Conservation (phyloP, 2,329 filamentous ascomycete species). For the Monilinia vaccinii-corymbosi region DNA sequence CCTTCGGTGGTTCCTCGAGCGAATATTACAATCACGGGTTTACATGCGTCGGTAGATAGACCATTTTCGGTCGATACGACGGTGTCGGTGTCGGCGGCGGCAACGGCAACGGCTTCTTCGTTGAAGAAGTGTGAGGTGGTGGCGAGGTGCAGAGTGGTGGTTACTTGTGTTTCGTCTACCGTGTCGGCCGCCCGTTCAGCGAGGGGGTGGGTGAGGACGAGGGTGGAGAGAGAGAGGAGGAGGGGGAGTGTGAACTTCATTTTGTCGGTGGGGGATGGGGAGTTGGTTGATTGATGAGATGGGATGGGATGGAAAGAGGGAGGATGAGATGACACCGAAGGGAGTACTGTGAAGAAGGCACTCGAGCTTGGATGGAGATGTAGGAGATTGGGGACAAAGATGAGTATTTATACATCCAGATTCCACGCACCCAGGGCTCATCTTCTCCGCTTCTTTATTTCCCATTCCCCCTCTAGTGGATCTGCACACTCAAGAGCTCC, state of each 20-base stretch:
- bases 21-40: constrained; percentile 32
- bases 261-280: not conserved
- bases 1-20: constrained; percentile 39
- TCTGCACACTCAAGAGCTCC: too few relatives aligned
- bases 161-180: not conserved
- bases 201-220: not conserved
- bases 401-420: not conserved
- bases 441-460: not conserved
- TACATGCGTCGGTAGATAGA: not conserved
- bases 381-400: not conserved
- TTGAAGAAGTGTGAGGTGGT: not conserved
- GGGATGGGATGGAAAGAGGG: not conserved
- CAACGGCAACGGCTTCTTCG: not conserved
- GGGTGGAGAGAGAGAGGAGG: not conserved
- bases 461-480: too few relatives aligned
- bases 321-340: not conserved
- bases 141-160: not conserved
- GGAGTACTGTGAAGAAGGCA: not conserved
- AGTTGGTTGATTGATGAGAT: not conserved
- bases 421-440: not conserved
- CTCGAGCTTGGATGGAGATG: not conserved
- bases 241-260: not conserved
- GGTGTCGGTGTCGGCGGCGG: too few relatives aligned
- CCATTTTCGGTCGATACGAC: constrained; percentile 9
- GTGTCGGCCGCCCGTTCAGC: not conserved